Conservation (phyloP, 306 rosid species). For the Acacia melanoxylon region DNA sequence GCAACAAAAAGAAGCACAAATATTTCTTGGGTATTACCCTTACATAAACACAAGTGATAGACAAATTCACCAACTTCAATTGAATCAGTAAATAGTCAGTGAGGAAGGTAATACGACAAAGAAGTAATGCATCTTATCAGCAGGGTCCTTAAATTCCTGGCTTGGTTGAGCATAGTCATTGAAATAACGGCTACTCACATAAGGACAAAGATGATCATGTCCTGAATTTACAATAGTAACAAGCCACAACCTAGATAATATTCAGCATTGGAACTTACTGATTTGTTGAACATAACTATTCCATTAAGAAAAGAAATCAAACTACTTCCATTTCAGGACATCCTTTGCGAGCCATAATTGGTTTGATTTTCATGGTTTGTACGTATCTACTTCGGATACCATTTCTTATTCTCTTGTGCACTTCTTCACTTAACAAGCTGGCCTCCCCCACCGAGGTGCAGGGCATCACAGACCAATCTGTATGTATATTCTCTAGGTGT, state of each 20-base stretch:
- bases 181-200: neutral
- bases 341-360: slow-evolving; percentile 67
- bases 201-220: neutral
- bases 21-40: neutral
- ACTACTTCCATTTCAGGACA: slow-evolving; percentile 35
- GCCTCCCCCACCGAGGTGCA: slow-evolving; percentile 43
- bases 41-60: neutral
- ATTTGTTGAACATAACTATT: neutral
- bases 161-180: neutral
- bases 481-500: slow-evolving; percentile 85
- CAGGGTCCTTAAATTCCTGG: neutral
- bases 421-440: slow-evolving; percentile 39
- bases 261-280: neutral
- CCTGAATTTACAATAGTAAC: neutral
- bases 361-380: slow-evolving; percentile 56
- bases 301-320: slow-evolving; percentile 30
- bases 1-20: neutral
- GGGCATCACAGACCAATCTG: slow-evolving; percentile 55
- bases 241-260: slow-evolving; percentile 5
- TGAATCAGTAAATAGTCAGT: neutral
- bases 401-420: slow-evolving; percentile 56
- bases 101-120: neutral
- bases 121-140: neutral
- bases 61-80: neutral
- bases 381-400: slow-evolving; percentile 57